Evolutionary conservation across 192 early-diverging fungal species (phyloP), one percentile per base, ranked within the genome.

Genomic region (Fimicolochytrium jonesii): DNA sequence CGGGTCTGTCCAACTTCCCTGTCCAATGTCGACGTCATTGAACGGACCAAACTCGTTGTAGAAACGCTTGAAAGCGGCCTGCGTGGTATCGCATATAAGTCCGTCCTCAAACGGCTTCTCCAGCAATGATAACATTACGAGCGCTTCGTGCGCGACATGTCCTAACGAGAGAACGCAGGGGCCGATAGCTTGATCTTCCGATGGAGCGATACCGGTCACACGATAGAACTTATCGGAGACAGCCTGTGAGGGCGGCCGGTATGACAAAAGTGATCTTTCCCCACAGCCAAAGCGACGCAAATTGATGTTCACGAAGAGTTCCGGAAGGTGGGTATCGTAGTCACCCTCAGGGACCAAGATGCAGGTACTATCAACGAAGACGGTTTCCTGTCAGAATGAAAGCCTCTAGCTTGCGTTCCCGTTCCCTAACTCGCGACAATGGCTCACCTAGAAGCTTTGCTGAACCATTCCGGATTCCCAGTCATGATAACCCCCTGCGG

Each of bases 41-140:
- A 68, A 72, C 11, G 66, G 64, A 10, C 70, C 70, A 68, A 69
- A 72, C 31, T 56, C 56, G 39, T 56, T 60, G 59, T 63, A 68
- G 37, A 72, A 72, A 10, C 29, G 20, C 45, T 59, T 22, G 36
- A 72, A 32, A 1, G 46, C 65, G 6, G 36, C 53, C 29, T 45
- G n/a, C 4, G 70, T 72, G 3, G 37, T 3, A 30, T 72, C 60
- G 61, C 70, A 72, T 26, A 67, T 50, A 17, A 72, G 45, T n/a
- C 68, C 62, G 49, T 66, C 61, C 33, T 6, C 37, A 11, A 53
- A 53, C 1, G 56, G 46, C 5, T 18, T 15, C 6, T 41, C 4
- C 11, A 68, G 48, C 10, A 64, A 30, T 1, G 46, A 36, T 11
- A 72, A 61, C 29, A 68, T 10, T 3, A 23, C 26, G 11, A 72